Percentiles rank a stretch among this genome's conserved stretches.
Evolutionary conservation across 148 eudicot species (phyloP).

Genomic region (Linanthus parryae): DNA sequence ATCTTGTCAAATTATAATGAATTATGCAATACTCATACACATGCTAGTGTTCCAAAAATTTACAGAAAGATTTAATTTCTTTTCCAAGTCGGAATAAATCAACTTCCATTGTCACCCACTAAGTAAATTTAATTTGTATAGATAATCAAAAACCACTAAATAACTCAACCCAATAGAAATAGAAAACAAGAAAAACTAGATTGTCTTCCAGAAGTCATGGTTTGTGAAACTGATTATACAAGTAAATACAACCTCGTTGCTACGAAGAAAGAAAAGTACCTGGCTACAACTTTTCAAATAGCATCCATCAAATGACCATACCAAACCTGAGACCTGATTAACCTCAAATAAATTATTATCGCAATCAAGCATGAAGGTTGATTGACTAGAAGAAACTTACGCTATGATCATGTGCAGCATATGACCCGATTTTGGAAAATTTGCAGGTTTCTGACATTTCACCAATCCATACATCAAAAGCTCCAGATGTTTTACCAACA

Average conservation of each 20-base stretch:
- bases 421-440: constrained; percentile 41
- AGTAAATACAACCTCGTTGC: no score
- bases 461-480: constrained; percentile 60
- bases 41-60: no score
- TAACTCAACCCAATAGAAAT: no score
- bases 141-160: no score
- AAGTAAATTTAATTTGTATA: no score
- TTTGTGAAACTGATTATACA: background rate
- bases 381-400: constrained; percentile 40
- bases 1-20: no score
- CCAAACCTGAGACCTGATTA: constrained; percentile 74
- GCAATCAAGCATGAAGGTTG: constrained; percentile 1
- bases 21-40: no score
- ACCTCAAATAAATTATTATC: constrained; percentile 7
- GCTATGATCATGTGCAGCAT: constrained; percentile 55
- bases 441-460: constrained; percentile 29
- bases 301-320: constrained; percentile 85
- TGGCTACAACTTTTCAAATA: constrained; percentile 90
- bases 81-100: no score
- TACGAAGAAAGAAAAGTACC: constrained; percentile 38
- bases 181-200: no score
- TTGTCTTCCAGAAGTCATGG: no score
- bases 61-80: no score
- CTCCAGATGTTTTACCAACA: constrained; percentile 88
- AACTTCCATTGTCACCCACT: no score